Evolutionary conservation across 148 eudicot genomes (phyloP).

Genomic region (Diospyros kaki): DNA sequence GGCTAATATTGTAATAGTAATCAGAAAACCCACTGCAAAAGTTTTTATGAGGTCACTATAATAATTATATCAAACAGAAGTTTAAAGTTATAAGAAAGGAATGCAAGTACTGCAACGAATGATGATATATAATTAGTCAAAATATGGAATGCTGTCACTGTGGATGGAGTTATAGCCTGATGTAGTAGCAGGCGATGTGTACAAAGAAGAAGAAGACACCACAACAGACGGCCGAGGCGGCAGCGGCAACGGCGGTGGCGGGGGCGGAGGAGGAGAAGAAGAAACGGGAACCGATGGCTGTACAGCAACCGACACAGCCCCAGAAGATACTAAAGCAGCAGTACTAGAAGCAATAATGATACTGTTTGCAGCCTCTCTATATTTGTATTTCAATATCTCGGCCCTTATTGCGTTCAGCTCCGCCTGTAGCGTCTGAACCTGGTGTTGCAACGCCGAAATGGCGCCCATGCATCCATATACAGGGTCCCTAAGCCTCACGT

Average conservation of each 20-base stretch:
- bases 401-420: constrained; percentile 56
- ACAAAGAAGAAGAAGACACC: constrained; percentile 33
- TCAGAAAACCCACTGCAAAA: too few relatives aligned
- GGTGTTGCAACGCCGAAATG: constrained; percentile 71
- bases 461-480: constrained; percentile 94
- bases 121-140: constrained; percentile 26
- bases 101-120: neutral
- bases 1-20: too few relatives aligned
- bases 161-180: constrained; percentile 32
- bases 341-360: constrained; percentile 22
- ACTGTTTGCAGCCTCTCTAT: constrained; percentile 55
- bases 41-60: too few relatives aligned
- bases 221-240: constrained; percentile 30
- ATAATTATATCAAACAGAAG: constrained; percentile 6
- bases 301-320: constrained; percentile 21
- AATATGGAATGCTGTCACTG: constrained; percentile 35
- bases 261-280: constrained; percentile 27
- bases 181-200: constrained; percentile 28
- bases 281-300: constrained; percentile 32
- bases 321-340: constrained; percentile 12
- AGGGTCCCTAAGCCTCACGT: constrained; percentile 75
- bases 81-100: neutral
- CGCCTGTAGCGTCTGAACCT: constrained; percentile 53
- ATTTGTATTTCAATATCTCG: constrained; percentile 61
- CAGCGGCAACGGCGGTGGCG: constrained; percentile 21